A percentile compares a stretch with the other conserved stretches of the same genome.
phyloP scores from a whole-genome alignment of 495 filamentous ascomycete species.

The Penicillium silybi region DNA sequence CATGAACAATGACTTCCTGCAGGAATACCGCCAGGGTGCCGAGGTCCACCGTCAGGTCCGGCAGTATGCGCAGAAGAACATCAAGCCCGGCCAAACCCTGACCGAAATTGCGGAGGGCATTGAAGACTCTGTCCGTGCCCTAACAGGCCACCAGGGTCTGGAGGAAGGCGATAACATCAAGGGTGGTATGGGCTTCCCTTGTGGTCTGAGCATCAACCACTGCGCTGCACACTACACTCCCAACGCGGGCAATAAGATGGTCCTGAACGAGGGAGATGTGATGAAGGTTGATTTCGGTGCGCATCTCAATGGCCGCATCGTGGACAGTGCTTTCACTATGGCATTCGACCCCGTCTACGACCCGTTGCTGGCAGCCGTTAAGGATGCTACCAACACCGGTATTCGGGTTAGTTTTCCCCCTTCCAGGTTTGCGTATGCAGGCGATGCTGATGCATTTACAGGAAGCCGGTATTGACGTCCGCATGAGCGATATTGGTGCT shows the following conservation, averaged over 20 bases:
- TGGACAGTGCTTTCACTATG: constrained; percentile 63
- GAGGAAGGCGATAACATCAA: constrained; percentile 55
- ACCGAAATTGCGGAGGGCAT: constrained; percentile 59
- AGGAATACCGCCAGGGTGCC: constrained; percentile 81
- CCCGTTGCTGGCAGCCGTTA: constrained; percentile 56
- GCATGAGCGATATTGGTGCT: constrained; percentile 57
- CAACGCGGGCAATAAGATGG: constrained; percentile 58
- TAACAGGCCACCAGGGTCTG: constrained; percentile 54
- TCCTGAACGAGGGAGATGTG: constrained; percentile 54
- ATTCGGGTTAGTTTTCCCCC: constrained; percentile 37
- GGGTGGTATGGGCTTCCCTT: constrained; percentile 61
- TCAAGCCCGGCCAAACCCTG: constrained; percentile 54
- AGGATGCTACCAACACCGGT: constrained; percentile 61
- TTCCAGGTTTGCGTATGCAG: background rate
- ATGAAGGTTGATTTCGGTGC: constrained; percentile 69
- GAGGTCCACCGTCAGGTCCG: constrained; percentile 68
- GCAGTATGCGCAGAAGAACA: constrained; percentile 52
- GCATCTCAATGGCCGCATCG: constrained; percentile 62
- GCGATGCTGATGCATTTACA: constrained; percentile 27
- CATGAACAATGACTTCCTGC: constrained; percentile 78
- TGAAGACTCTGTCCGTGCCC: constrained; percentile 55
- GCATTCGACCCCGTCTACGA: constrained; percentile 60
- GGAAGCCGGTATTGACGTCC: constrained; percentile 59
- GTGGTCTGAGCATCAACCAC: constrained; percentile 57
- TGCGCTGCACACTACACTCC: constrained; percentile 61